Percentiles rank a stretch among this genome's conserved stretches.
Evolutionary conservation across 2,329 filamentous ascomycete genomes (phyloP).

Genomic region (Ascochyta clinopodiicola): DNA sequence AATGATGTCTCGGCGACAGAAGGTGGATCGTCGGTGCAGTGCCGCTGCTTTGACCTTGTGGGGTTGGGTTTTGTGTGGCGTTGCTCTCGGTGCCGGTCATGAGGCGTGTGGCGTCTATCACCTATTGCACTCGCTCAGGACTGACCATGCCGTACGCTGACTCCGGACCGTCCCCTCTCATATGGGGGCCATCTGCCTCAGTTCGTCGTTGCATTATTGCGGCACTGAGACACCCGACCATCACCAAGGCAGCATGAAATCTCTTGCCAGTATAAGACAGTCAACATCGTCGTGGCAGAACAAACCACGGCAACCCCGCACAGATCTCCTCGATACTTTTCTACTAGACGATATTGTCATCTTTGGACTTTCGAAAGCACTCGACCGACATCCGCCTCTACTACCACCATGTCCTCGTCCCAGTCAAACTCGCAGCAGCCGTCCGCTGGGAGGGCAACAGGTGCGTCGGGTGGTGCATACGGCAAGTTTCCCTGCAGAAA

Average conservation of each 20-base stretch:
- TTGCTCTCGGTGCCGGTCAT: conserved; percentile 15
- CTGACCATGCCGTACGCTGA: conserved; percentile 18
- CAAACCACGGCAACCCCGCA: conserved; percentile 16
- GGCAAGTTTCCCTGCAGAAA: conserved; percentile 30
- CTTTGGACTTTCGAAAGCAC: background rate
- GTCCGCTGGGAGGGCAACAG: conserved; percentile 30
- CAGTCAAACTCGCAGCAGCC: conserved; percentile 21
- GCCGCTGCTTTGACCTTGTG: conserved; percentile 18
- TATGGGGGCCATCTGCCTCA: conserved; percentile 22
- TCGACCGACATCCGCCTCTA: conserved; percentile 5
- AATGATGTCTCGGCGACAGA: conserved; percentile 13
- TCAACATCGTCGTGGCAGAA: conserved; percentile 13
- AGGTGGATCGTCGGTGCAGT: conserved; percentile 8
- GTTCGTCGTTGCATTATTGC: conserved; percentile 17
- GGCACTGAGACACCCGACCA: conserved; percentile 18
- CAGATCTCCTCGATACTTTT: conserved; percentile 14
- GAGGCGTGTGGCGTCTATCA: conserved; percentile 18
- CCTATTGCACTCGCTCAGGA: conserved; percentile 14
- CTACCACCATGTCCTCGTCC: conserved; percentile 25
- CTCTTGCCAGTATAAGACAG: conserved; percentile 15
- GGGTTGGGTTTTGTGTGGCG: conserved; percentile 17
- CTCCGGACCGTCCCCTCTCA: conserved; percentile 15
- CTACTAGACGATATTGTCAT: conserved; percentile 9
- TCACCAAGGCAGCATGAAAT: conserved; percentile 17
- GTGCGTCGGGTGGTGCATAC: conserved; percentile 33